These are phyloP conservation scores for Hypsizygus ulmarius DNA, from an alignment of 1,284 basidiomycete genomes.

Conservation along the genomic window DNA sequence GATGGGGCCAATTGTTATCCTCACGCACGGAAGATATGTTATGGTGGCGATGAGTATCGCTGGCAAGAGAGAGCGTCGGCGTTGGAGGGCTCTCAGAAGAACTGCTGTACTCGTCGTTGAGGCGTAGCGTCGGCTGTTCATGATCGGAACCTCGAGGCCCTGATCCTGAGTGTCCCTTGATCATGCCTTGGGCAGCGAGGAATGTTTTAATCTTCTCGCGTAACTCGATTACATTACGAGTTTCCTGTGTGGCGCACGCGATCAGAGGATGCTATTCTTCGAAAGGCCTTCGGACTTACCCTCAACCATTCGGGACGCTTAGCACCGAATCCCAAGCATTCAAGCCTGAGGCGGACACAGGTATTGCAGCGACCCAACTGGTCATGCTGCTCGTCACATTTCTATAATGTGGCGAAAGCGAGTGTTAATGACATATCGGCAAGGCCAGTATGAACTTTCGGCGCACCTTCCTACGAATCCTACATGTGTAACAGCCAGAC, in stretches of 20 bases:
- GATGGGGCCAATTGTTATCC: conserved; percentile 20
- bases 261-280: conserved; percentile 3
- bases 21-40: conserved; percentile 33
- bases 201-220: conserved; percentile 76
- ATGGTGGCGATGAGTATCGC: conserved; percentile 25
- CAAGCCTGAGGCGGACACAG: conserved; percentile 74
- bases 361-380: conserved; percentile 65
- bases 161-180: conserved; percentile 76
- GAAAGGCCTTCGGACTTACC: conserved; percentile 39
- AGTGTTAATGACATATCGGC: conserved; percentile 7
- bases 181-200: conserved; percentile 77
- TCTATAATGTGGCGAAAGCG: conserved; percentile 41
- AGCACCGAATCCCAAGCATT: conserved; percentile 80
- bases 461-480: conserved; percentile 75
- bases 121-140: conserved; percentile 53
- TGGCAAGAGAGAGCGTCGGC: conserved; percentile 43
- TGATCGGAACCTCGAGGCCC: conserved; percentile 54
- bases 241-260: conserved; percentile 48
- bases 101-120: conserved; percentile 45
- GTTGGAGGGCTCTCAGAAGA: conserved; percentile 54
- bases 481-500: conserved; percentile 82
- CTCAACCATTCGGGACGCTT: conserved; percentile 84
- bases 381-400: conserved; percentile 76
- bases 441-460: conserved; percentile 1
- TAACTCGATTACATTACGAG: conserved; percentile 60